Evolutionary conservation across 169 alveolate genomes (phyloP).

Genomic region (Eimeria acervulina): DNA sequence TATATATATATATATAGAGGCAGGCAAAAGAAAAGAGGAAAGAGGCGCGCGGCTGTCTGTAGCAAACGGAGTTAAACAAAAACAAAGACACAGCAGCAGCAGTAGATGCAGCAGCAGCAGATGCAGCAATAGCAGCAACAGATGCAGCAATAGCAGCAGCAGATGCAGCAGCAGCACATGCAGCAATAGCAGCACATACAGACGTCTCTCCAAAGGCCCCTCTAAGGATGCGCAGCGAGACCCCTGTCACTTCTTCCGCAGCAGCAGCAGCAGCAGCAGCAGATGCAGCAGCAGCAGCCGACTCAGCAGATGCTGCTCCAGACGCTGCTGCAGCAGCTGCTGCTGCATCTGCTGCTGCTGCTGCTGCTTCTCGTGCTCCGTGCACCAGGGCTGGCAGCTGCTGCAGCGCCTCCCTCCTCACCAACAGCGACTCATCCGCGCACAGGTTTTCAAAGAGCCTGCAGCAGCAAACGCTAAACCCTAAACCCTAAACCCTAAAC

Average conservation of each 20-base stretch:
- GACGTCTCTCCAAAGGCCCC: slow-evolving; percentile 43
- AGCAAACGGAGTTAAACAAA: slow-evolving; percentile 37
- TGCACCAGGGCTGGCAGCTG: slow-evolving; percentile 46
- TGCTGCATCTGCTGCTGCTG: not conserved
- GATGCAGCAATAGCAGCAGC: slow-evolving; percentile 22
- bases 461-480: not conserved
- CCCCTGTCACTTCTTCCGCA: not conserved
- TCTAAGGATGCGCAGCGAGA: slow-evolving; percentile 5
- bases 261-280: slow-evolving; percentile 42
- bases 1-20: too few species aligned
- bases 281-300: not conserved
- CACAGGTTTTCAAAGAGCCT: slow-evolving; percentile 18
- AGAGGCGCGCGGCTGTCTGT: too few species aligned
- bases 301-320: not conserved
- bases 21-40: too few species aligned
- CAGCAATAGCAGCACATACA: slow-evolving; percentile 25
- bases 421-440: slow-evolving; percentile 9
- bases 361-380: slow-evolving; percentile 8
- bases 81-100: slow-evolving; percentile 5
- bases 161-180: slow-evolving; percentile 28
- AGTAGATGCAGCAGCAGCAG: not conserved
- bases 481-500: slow-evolving; percentile 45
- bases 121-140: not conserved
- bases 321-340: slow-evolving; percentile 30
- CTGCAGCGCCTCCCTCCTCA: slow-evolving; percentile 50